Conservation (phyloP, 139 green algal genomes). For the Chlorella sorokiniana region DNA sequence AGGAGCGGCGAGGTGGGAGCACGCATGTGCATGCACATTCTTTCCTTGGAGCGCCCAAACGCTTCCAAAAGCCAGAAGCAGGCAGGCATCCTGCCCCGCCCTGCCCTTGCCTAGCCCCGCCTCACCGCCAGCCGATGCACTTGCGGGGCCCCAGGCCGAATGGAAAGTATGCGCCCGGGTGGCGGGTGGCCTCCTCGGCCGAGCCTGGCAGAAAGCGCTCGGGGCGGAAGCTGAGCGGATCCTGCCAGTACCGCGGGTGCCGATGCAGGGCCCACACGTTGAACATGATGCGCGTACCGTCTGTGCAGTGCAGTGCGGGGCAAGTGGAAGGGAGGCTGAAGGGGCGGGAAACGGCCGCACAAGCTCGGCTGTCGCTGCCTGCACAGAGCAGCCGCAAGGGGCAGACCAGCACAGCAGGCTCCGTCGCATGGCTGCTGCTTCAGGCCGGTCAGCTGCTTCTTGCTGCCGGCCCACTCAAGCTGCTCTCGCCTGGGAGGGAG, state of each 20-base stretch:
- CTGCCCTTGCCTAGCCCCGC: not conserved
- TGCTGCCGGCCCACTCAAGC: too few relatives aligned
- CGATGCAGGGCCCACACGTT: slow-evolving; percentile 52
- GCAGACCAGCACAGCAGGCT: too few relatives aligned
- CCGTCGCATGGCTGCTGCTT: too few relatives aligned
- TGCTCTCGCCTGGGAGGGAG: not conserved
- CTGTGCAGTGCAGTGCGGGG: slow-evolving; percentile 37
- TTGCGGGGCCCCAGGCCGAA: slow-evolving; percentile 63
- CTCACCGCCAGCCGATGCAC: slow-evolving; percentile 61
- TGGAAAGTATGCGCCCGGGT: slow-evolving; percentile 51
- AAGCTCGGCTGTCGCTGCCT: too few relatives aligned
- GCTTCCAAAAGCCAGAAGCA: not conserved
- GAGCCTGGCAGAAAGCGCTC: slow-evolving; percentile 55
- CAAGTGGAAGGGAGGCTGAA: not conserved
- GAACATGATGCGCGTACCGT: slow-evolving; percentile 47
- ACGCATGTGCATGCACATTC: not conserved
- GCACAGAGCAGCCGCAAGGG: too few relatives aligned
- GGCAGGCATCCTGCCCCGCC: too few relatives aligned
- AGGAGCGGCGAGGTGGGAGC: not conserved
- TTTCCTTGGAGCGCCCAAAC: too few relatives aligned
- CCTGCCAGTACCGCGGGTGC: not conserved
- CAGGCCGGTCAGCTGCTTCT: too few relatives aligned
- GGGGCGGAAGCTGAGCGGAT: not conserved
- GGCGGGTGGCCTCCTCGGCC: slow-evolving; percentile 1
- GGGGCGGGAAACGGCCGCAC: not conserved